Percentiles rank a stretch among this genome's conserved stretches.
Evolutionary conservation across 257 asterid genomes (phyloP).

Genomic region (Solanum boliviense): DNA sequence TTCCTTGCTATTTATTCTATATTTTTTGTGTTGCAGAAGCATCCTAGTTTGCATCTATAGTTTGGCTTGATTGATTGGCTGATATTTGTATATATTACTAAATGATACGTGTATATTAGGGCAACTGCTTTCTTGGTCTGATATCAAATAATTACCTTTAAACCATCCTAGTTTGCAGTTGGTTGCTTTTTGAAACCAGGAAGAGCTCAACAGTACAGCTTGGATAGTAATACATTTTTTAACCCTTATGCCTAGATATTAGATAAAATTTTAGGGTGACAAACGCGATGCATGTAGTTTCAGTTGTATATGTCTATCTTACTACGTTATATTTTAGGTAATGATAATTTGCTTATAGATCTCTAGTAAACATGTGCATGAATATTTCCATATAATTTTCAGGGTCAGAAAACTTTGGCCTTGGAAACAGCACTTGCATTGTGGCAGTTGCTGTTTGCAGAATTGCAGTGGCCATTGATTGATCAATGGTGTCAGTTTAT

Average conservation of each 20-base stretch:
- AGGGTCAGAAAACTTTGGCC: constrained; percentile 96
- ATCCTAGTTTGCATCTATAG: background rate
- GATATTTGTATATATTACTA: background rate
- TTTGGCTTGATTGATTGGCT: background rate
- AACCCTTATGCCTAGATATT: background rate
- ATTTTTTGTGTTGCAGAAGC: background rate
- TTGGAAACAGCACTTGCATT: constrained; percentile 96
- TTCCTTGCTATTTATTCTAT: background rate
- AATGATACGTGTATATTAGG: background rate
- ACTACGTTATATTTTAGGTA: background rate
- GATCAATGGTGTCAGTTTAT: constrained; percentile 97
- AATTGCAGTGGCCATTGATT: constrained; percentile 84
- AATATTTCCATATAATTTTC: constrained; percentile 7
- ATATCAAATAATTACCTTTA: background rate
- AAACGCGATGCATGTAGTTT: background rate
- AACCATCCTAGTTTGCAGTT: background rate
- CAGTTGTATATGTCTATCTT: background rate
- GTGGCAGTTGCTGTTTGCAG: constrained; percentile 96
- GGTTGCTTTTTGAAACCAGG: background rate
- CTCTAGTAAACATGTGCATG: background rate
- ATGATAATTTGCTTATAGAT: background rate
- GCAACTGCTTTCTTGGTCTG: background rate
- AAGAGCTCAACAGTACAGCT: background rate
- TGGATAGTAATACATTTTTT: background rate
- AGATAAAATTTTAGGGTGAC: background rate